These are phyloP conservation scores for Cryptomeria japonica DNA, from an alignment of 75 land plant genomes.

Conservation along the genomic window DNA sequence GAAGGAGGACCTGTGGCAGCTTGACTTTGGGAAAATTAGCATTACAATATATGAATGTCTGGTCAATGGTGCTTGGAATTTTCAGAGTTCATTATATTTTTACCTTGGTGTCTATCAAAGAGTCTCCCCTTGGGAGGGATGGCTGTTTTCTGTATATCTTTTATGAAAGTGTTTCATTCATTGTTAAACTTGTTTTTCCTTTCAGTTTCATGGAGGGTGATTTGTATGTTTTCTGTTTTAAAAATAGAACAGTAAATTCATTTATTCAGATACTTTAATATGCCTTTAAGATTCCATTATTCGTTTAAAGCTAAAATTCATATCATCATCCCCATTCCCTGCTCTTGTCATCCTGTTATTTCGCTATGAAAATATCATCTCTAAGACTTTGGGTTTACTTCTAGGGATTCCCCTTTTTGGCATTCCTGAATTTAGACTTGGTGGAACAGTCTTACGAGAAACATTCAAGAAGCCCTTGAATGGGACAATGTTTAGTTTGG, in stretches of 20 bases:
- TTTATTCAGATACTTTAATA: slow-evolving; percentile 4
- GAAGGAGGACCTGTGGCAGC: slow-evolving; percentile 8
- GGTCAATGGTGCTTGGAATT: neutral
- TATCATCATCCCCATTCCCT: too few relatives aligned
- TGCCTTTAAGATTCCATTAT: neutral
- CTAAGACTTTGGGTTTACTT: too few relatives aligned
- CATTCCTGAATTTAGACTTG: too few relatives aligned
- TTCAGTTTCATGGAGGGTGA: neutral
- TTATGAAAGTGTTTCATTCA: neutral
- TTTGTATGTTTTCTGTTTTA: neutral
- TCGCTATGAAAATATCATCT: too few relatives aligned
- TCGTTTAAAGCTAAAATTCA: neutral
- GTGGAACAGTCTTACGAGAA: too few relatives aligned
- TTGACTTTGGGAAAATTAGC: neutral
- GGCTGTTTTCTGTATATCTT: neutral
- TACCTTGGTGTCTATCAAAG: neutral
- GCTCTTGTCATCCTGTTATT: too few relatives aligned
- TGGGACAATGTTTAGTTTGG: too few relatives aligned
- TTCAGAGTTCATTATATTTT: neutral
- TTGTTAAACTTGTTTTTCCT: neutral
- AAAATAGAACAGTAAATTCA: slow-evolving; percentile 16
- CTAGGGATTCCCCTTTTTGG: too few relatives aligned
- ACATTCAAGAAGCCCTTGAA: too few relatives aligned
- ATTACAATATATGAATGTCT: neutral
- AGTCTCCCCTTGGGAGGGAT: neutral